Evolutionary conservation across 2,329 filamentous ascomycete genomes (phyloP).

Genomic region (Ophiostoma populinum): DNA sequence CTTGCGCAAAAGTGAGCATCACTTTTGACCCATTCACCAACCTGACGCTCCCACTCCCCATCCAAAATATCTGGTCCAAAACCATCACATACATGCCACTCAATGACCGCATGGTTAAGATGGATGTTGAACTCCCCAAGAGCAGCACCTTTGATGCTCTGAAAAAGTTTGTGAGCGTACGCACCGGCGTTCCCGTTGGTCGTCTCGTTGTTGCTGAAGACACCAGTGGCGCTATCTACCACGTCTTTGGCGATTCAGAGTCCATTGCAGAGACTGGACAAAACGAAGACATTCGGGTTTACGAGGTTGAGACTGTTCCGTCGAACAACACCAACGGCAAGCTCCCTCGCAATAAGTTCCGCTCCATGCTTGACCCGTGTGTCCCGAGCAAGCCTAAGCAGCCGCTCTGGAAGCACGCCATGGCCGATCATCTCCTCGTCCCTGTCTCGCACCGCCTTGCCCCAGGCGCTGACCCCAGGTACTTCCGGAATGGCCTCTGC

Average conservation of each 20-base stretch:
- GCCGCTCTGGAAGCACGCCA: conserved; percentile 38
- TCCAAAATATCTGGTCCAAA: conserved; percentile 67
- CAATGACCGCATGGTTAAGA: conserved; percentile 48
- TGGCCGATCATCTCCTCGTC: conserved; percentile 50
- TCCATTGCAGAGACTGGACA: conserved; percentile 50
- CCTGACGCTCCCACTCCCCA: conserved; percentile 74
- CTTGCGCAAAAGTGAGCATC: conserved; percentile 88
- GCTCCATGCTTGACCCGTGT: conserved; percentile 33
- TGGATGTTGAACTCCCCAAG: conserved; percentile 68
- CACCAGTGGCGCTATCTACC: conserved; percentile 73
- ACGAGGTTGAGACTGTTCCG: conserved; percentile 62
- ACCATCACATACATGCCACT: conserved; percentile 63
- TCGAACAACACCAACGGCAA: conserved; percentile 55
- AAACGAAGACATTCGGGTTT: conserved; percentile 50
- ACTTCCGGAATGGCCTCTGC: conserved; percentile 13
- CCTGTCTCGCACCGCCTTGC: conserved; percentile 48
- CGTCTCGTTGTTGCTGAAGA: conserved; percentile 68
- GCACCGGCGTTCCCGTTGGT: conserved; percentile 45
- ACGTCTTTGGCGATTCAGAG: conserved; percentile 54
- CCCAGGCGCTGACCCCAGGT: conserved; percentile 11
- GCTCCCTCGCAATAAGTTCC: conserved; percentile 25
- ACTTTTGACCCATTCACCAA: conserved; percentile 98
- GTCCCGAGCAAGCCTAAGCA: conserved; percentile 23
- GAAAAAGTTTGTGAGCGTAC: conserved; percentile 53
- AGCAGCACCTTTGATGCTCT: conserved; percentile 50